A percentile compares a stretch with the other conserved stretches of the same genome.
Evolutionary conservation across 495 filamentous ascomycete species (phyloP).

Genomic region (Immersiella caudata): DNA sequence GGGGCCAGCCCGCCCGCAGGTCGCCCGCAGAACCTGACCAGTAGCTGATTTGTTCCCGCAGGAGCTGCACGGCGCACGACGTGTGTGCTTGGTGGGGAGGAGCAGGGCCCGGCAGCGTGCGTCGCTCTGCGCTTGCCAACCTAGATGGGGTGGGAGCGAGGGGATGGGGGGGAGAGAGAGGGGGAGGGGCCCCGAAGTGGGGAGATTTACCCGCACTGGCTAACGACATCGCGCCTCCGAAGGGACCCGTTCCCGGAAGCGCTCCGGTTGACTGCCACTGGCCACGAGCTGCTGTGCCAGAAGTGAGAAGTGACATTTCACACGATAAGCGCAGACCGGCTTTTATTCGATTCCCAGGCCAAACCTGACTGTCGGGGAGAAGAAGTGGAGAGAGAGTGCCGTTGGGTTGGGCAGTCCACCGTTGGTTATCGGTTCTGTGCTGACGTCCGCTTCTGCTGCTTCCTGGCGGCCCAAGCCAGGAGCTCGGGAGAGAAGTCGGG

Average conservation of each 20-base stretch:
- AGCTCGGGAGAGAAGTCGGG: not conserved
- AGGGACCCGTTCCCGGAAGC: conserved; percentile 8
- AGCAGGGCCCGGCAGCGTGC: conserved; percentile 17
- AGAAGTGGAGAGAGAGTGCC: not conserved
- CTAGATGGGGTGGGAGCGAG: not conserved
- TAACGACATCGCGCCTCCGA: not conserved
- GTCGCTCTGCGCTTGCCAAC: conserved; percentile 11
- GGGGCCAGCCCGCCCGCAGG: conserved; percentile 2
- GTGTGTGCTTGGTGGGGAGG: conserved; percentile 10
- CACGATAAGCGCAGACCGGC: conserved; percentile 16
- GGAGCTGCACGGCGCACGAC: conserved; percentile 15
- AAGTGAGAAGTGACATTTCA: conserved; percentile 18
- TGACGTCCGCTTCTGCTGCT: not conserved
- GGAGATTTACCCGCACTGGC: conserved; percentile 9
- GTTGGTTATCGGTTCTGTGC: not conserved
- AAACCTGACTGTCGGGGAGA: not conserved
- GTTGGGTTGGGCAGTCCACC: not conserved
- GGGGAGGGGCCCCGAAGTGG: conserved; percentile 2
- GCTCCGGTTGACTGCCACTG: conserved; percentile 17
- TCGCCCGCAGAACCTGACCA: conserved; percentile 10
- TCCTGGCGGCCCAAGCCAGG: conserved; percentile 15
- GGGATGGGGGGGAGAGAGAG: conserved; percentile 6
- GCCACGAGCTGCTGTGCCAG: not conserved
- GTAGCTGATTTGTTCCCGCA: conserved; percentile 16
- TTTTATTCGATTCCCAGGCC: not conserved